Conservation (phyloP, 176 grass and related monocot genomes). For the Aegilops longissima region DNA sequence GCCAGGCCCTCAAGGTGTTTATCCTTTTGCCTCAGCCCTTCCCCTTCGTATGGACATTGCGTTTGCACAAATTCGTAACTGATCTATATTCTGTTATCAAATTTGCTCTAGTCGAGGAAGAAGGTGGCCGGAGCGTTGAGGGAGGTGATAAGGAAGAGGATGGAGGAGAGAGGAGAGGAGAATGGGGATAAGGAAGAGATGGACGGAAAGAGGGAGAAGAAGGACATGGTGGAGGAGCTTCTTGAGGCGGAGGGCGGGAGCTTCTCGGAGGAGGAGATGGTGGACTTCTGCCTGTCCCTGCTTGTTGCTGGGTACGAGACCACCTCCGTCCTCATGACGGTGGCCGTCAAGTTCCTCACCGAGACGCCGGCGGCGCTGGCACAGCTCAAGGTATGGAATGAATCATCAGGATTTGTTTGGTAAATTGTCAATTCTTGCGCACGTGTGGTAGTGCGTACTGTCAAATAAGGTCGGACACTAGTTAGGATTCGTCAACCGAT, state of each 20-base stretch:
- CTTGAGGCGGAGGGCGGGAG: conserved; percentile 63
- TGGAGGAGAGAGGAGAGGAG: conserved; percentile 38
- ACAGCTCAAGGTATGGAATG: conserved; percentile 55
- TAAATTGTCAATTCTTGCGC: conserved; percentile 17
- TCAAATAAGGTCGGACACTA: conserved; percentile 29
- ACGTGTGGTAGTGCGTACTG: conserved; percentile 44
- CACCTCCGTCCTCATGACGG: conserved; percentile 85
- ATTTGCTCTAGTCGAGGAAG: conserved; percentile 65
- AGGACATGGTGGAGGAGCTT: conserved; percentile 93
- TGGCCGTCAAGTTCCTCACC: conserved; percentile 90
- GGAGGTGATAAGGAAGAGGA: conserved; percentile 80
- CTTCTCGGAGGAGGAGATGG: conserved; percentile 87
- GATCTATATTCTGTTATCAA: neutral
- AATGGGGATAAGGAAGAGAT: neutral
- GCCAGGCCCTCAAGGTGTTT: conserved; percentile 86
- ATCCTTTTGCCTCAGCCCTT: too few species aligned
- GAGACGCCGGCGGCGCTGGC: conserved; percentile 69
- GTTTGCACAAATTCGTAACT: neutral
- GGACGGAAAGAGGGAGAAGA: conserved; percentile 33
- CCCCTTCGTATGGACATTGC: neutral
- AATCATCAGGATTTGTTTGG: neutral
- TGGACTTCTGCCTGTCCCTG: conserved; percentile 88
- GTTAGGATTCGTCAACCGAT: conserved; percentile 29
- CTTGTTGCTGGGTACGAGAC: conserved; percentile 95
- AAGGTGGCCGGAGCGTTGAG: conserved; percentile 84